A percentile compares a stretch with the other conserved stretches of the same genome.
phyloP scores from a whole-genome alignment of 768 basidiomycete genomes.

The Bullera alba region DNA sequence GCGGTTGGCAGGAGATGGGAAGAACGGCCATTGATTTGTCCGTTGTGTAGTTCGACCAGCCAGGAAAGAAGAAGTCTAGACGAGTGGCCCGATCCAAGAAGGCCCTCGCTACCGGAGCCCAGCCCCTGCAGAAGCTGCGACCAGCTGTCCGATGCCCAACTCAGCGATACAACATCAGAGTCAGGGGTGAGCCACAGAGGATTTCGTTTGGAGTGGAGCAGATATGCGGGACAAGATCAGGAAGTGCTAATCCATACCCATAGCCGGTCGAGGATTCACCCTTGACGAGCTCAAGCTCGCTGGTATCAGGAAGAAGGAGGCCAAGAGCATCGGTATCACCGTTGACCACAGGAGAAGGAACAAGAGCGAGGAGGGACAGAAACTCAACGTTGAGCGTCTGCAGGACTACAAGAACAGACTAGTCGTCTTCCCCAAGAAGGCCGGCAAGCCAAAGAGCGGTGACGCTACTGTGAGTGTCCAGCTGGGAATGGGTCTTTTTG shows the following conservation, averaged over 20 bases:
- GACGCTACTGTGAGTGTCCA: constrained; percentile 76
- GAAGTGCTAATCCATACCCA: neutral
- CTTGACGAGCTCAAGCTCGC: constrained; percentile 90
- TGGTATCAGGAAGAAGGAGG: constrained; percentile 88
- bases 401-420: constrained; percentile 86
- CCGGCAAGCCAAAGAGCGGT: constrained; percentile 89
- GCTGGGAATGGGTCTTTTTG: neutral
- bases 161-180: constrained; percentile 94
- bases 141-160: constrained; percentile 96
- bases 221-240: neutral
- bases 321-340: constrained; percentile 82
- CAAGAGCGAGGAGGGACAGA: constrained; percentile 92
- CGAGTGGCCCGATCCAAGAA: constrained; percentile 86
- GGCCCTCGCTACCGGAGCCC: constrained; percentile 82
- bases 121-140: constrained; percentile 81
- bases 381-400: constrained; percentile 87
- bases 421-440: constrained; percentile 95
- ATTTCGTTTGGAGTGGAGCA: constrained; percentile 1
- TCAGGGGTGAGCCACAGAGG: constrained; percentile 74
- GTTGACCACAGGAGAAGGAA: constrained; percentile 97
- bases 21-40: constrained; percentile 3
- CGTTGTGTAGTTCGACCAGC: constrained; percentile 98
- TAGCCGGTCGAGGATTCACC: constrained; percentile 84
- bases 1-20: neutral
- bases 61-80: constrained; percentile 92